Conservation (phyloP, 768 basidiomycete genomes). For the Phaeotremella skinneri region DNA sequence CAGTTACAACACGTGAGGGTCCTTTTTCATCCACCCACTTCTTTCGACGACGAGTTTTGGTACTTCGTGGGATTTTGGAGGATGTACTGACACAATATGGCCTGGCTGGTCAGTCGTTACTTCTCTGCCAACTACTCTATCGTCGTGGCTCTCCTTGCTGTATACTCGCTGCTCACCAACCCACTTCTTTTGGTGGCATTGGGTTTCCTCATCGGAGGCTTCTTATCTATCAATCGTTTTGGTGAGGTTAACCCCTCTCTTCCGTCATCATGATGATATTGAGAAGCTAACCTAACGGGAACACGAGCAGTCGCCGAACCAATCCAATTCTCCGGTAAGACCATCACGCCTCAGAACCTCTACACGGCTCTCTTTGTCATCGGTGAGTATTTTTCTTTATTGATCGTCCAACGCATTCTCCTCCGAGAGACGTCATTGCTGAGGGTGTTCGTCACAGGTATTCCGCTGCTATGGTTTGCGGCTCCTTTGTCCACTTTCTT, state of each 20-base stretch:
- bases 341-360: constrained; percentile 81
- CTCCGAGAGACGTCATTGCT: background rate
- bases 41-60: no score
- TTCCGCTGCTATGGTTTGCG: constrained; percentile 45
- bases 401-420: background rate
- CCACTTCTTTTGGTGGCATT: constrained; percentile 74
- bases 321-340: constrained; percentile 73
- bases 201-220: constrained; percentile 83
- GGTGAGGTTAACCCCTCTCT: constrained; percentile 58
- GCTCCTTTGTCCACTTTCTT: constrained; percentile 69
- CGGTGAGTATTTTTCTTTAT: constrained; percentile 33
- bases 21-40: background rate
- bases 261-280: background rate
- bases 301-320: constrained; percentile 68
- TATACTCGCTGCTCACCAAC: constrained; percentile 84
- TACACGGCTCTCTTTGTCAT: constrained; percentile 86
- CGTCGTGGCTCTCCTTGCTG: constrained; percentile 81
- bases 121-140: constrained; percentile 81
- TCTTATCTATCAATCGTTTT: constrained; percentile 83
- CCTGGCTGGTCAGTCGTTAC: constrained; percentile 32
- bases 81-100: background rate
- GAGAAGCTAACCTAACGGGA: background rate
- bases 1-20: constrained; percentile 43
- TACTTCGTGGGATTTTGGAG: no score
- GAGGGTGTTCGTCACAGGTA: constrained; percentile 18